Evolutionary conservation across 2,329 filamentous ascomycete genomes (phyloP), one percentile per base, ranked within the genome.

Genomic region (Penicillium sp.): DNA sequence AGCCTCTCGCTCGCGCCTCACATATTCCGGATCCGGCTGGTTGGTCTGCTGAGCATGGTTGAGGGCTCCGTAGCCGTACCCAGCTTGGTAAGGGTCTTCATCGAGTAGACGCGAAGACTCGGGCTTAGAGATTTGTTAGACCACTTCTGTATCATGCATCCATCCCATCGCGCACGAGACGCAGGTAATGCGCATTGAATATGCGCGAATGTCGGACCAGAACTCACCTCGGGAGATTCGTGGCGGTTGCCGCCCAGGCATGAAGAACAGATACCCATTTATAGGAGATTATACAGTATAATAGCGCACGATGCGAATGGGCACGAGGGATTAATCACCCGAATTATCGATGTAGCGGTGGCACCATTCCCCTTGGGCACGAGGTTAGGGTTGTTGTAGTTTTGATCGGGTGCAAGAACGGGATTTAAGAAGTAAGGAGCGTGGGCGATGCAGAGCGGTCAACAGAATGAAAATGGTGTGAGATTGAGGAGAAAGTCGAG

Each of bases 191-290:
- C 34, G 51, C 42, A 45, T 46, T 46, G 23, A 51, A 53, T 32
- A 48, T 29, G 37, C 35, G 32, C 13, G 24, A 22, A 39, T 18
- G 11, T 14, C 24, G 26, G n/a, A n/a, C 22, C 18, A 20, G 11
- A 11, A 54, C 56, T 58, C 44, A 54, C 68, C 55, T 72, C 68
- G 31, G 64, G 63, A 44, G 59, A 65, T 32, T 69, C 67, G 41
- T 64, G 65, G 51, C 69, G 66, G 54, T 57, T 54, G 16, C 60
- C 56, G 44, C 69, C 68, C 24, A 73, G 67, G 54, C 71, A 74
- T 16, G 71, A 74, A 47, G 67, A 58, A 57, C 71, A 74, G 50
- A 67, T 54, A 54, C 71, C 71, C 71, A 74, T 74, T 60, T 65
- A 62, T 56, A 32, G 18, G 29, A 24, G 38, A n/a, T n/a, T n/a